These are phyloP conservation scores for Melanogaster broomeanus DNA, from an alignment of 768 basidiomycete species.

Conservation along the genomic window DNA sequence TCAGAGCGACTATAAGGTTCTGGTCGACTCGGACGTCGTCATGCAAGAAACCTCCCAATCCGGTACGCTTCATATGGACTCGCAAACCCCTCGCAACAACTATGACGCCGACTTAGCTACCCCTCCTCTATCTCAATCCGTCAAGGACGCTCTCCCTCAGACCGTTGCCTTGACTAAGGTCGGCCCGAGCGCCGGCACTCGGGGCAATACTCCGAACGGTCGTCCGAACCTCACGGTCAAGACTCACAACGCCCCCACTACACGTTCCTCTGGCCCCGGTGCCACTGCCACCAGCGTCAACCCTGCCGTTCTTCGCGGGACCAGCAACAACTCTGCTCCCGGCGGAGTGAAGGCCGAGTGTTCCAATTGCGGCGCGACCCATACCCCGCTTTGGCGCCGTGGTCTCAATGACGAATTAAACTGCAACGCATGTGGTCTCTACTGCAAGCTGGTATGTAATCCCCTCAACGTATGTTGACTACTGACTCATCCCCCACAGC, in stretches of 20 bases:
- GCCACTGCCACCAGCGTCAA: slow-evolving; percentile 65
- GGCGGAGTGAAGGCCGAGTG: slow-evolving; percentile 79
- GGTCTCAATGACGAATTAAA: slow-evolving; percentile 88
- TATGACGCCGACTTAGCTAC: slow-evolving; percentile 9
- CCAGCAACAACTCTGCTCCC: slow-evolving; percentile 43
- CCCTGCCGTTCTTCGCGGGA: slow-evolving; percentile 39
- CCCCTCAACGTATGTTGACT: neutral
- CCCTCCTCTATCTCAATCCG: slow-evolving; percentile 39
- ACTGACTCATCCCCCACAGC: slow-evolving; percentile 40
- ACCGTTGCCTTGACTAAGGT: slow-evolving; percentile 62
- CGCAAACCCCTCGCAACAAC: slow-evolving; percentile 4
- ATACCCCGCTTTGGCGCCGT: slow-evolving; percentile 85
- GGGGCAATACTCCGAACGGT: slow-evolving; percentile 43
- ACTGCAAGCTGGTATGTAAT: slow-evolving; percentile 75
- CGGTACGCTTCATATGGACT: slow-evolving; percentile 12
- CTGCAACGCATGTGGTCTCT: slow-evolving; percentile 86
- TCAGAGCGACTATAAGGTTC: slow-evolving; percentile 7
- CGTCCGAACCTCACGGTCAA: slow-evolving; percentile 65
- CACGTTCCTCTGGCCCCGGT: slow-evolving; percentile 59
- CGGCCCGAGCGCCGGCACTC: slow-evolving; percentile 52
- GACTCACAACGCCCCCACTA: slow-evolving; percentile 47
- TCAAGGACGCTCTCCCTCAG: slow-evolving; percentile 46
- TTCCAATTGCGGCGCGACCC: slow-evolving; percentile 86
- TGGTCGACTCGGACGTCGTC: slow-evolving; percentile 20
- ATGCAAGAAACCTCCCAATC: slow-evolving; percentile 29